Base-by-base conservation (phyloP, 768 basidiomycete species). In the Russula sp. region DNA sequence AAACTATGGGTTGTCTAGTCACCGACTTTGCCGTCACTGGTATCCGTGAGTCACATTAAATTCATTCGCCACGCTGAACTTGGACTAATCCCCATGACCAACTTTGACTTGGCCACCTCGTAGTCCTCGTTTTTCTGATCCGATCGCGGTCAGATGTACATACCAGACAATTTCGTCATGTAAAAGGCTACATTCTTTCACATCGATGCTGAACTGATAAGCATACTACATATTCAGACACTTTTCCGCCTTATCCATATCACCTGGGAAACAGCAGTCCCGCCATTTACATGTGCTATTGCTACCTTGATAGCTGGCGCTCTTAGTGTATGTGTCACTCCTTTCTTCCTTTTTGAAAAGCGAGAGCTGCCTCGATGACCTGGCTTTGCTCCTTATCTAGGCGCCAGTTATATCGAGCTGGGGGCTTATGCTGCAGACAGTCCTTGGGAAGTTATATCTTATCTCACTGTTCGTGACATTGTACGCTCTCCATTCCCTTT, bases 391-490 rank as follows among this genome's bases (percentile, higher is more conserved):
- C 28, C 26, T 26, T 14, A 22, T 53, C 11, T 68, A 63, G 72
- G 55, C 32, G 18, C 59, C 59, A 46, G 70, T 34, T 10, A 65
- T 65, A 20, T 68, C 51, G 1, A 69, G 67, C 42, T 74, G 73
- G 73, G 69, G 71, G 28, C 62, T 72, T 26, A 67, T 69, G 57
- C 68, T 73, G 44, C 72, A 73, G 52, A 56, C 65, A 4, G 62
- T 74, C 16, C 64, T 74, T 3, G 73, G 73, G 4, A 74, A 74
- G 58, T 62, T 74, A 44, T 74, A 74, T 60, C 69, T 72, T 0
- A 72, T 74, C 24, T 74, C 73, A 1, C 64, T 74, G 1, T 72
- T 74, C 16, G 71, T 69, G 22, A 72, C 71, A 11, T 53, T 74
- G 73, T 73, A 56, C 42, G 72, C 63, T 49, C 24, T 52, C 30